Percentiles rank a stretch among this genome's conserved stretches.
phyloP scores from a whole-genome alignment of 352 stramenopile genomes.

The Phytophthora litchii region DNA sequence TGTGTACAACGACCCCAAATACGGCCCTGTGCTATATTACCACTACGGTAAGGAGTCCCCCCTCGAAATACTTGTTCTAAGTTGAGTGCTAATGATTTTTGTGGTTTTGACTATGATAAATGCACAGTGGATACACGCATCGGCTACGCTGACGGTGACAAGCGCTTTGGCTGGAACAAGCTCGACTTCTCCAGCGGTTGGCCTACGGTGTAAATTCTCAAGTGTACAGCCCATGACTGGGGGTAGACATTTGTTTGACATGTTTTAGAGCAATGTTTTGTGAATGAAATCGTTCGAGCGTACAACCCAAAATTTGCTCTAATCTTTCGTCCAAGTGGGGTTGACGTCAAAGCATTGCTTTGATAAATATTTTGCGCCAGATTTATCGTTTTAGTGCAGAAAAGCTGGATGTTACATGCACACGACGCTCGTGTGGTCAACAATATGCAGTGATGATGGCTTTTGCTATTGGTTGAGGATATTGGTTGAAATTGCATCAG shows the following conservation, averaged over 20 bases:
- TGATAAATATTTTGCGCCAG: too few relatives aligned
- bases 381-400: too few relatives aligned
- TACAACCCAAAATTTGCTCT: not conserved
- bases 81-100: conserved; percentile 1
- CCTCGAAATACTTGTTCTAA: not conserved
- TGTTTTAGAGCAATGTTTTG: conserved; percentile 4
- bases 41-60: conserved; percentile 46
- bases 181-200: conserved; percentile 49
- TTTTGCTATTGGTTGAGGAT: too few relatives aligned
- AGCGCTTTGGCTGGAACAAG: conserved; percentile 61
- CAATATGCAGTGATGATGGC: too few relatives aligned
- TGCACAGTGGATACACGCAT: conserved; percentile 48
- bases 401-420: too few relatives aligned
- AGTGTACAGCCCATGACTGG: not conserved
- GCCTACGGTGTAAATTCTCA: conserved; percentile 37
- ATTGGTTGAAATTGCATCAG: too few relatives aligned
- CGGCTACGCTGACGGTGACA: conserved; percentile 54
- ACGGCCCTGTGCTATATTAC: conserved; percentile 59
- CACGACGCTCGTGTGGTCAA: too few relatives aligned
- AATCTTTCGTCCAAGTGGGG: too few relatives aligned
- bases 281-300: not conserved
- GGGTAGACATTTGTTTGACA: not conserved
- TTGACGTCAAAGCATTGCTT: too few relatives aligned
- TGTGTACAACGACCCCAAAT: conserved; percentile 48
- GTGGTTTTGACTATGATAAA: not conserved